Percentiles rank a stretch among this genome's conserved stretches.
phyloP scores from a whole-genome alignment of 2,329 filamentous ascomycete species.

The Huntiella moniliformis region DNA sequence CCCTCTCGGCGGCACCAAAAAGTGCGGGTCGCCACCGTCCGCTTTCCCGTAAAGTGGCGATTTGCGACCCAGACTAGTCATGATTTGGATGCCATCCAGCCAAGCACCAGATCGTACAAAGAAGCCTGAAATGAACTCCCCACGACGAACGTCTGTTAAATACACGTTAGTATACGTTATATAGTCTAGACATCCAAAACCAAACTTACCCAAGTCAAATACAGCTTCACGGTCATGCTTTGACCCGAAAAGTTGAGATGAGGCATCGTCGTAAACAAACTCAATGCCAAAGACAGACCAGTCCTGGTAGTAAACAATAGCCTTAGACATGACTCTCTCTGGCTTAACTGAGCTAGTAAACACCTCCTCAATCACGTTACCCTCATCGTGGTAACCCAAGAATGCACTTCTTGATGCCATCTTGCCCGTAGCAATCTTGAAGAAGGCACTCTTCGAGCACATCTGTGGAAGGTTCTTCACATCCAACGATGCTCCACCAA shows the following conservation, averaged over 20 bases:
- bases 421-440: constrained; percentile 55
- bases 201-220: constrained; percentile 54
- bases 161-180: constrained; percentile 6
- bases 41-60: constrained; percentile 73
- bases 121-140: constrained; percentile 79
- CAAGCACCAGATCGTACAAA: constrained; percentile 60
- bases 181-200: not conserved
- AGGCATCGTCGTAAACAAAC: constrained; percentile 78
- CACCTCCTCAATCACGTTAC: constrained; percentile 54
- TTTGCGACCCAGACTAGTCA: constrained; percentile 74
- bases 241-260: constrained; percentile 73
- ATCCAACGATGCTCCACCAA: constrained; percentile 52
- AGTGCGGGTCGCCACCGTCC: constrained; percentile 64
- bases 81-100: constrained; percentile 76
- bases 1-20: constrained; percentile 65
- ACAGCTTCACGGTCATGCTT: constrained; percentile 48
- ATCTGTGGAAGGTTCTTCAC: constrained; percentile 61
- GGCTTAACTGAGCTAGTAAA: constrained; percentile 49
- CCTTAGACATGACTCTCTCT: constrained; percentile 53
- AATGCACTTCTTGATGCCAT: constrained; percentile 58
- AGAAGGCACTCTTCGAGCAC: constrained; percentile 48
- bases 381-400: constrained; percentile 53
- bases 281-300: constrained; percentile 64
- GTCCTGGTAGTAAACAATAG: constrained; percentile 59
- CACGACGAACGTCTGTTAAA: constrained; percentile 31